Base-by-base conservation (phyloP, 139 green algal genomes). In the Trebouxia sp. region DNA sequence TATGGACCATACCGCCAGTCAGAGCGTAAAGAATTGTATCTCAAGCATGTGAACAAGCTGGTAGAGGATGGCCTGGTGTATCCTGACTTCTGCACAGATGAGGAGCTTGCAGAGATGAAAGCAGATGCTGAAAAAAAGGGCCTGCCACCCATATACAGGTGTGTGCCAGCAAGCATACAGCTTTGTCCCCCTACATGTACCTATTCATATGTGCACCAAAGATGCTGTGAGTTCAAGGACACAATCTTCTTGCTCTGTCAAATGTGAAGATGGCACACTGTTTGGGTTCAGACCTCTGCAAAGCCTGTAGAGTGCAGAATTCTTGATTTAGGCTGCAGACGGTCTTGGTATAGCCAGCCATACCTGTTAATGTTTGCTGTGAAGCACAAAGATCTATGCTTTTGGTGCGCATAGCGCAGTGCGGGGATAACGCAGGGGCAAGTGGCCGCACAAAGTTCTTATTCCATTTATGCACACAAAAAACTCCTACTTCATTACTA, bases 11-110 rank as follows among this genome's bases (percentile, higher is more conserved):
- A 99, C 89, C 91, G 97, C 39, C 97, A 99, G 92, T 95, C 87
- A 14, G 97, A 99, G 90, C 89, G 97, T 41, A 93, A 87, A 20
- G 87, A 91, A 7, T 91, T 99, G 43, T 99, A 99, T 85, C 94
- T 95, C 82, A 51, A 92, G 83, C 93, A 95, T 70, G 96, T 94
- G 32, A 86, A 98, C 75, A 83, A 96, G 87, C 89, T 99, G 83
- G 91, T 99, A 38, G 86, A 87, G 42, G 45, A 86, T 35, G 95
- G 94, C 43, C 53, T 92, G 66, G 97, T 91, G 28, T 99, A 99
- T 89, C 93, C 91, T 67, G 99, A 95, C 94, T 99, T 99, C 92
- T 99, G 97, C 94, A 98, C 93, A 6, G 96, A 99, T 72, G 95
- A 98, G 87, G 94, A 97, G 88, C 87, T 97, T 32, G 82, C 85